Conservation (phyloP, 768 basidiomycete species). For the Podaxis rugospora region DNA sequence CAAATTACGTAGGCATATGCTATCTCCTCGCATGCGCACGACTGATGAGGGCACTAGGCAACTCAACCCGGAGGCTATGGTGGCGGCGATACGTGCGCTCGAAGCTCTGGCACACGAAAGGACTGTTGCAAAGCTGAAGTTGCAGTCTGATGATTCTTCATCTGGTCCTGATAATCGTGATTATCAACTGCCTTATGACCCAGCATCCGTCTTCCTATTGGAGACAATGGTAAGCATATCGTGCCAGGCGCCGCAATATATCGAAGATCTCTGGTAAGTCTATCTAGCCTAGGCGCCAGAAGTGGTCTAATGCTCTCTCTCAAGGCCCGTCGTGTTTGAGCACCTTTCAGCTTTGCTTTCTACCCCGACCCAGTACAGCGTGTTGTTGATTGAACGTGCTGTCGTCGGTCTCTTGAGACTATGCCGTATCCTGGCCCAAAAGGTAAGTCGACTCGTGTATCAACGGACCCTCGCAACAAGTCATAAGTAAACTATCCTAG, state of each 20-base stretch:
- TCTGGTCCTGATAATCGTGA: constrained; percentile 37
- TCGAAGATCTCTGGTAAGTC: constrained; percentile 85
- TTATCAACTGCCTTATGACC: constrained; percentile 83
- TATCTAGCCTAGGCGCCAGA: background rate
- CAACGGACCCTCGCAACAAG: constrained; percentile 3
- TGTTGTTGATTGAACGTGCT: constrained; percentile 89
- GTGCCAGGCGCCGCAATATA: constrained; percentile 67
- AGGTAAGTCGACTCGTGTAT: constrained; percentile 39
- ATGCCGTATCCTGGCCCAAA: constrained; percentile 77
- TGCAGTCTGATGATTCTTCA: constrained; percentile 58
- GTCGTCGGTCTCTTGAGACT: constrained; percentile 85
- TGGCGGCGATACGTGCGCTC: constrained; percentile 81
- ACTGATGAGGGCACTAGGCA: constrained; percentile 41
- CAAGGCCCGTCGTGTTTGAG: constrained; percentile 92
- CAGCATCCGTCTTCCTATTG: constrained; percentile 89
- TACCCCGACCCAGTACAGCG: constrained; percentile 76
- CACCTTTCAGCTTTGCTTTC: constrained; percentile 82
- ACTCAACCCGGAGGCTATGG: constrained; percentile 72
- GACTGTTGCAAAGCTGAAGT: constrained; percentile 74
- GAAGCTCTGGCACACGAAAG: constrained; percentile 89
- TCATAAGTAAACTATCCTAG: constrained; percentile 31
- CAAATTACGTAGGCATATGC: constrained; percentile 78
- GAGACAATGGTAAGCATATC: constrained; percentile 94
- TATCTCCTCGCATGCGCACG: background rate
- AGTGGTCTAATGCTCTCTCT: background rate